Evolutionary conservation across 768 basidiomycete species (phyloP), one percentile per base, ranked within the genome.

Genomic region (Lyophyllum decastes): DNA sequence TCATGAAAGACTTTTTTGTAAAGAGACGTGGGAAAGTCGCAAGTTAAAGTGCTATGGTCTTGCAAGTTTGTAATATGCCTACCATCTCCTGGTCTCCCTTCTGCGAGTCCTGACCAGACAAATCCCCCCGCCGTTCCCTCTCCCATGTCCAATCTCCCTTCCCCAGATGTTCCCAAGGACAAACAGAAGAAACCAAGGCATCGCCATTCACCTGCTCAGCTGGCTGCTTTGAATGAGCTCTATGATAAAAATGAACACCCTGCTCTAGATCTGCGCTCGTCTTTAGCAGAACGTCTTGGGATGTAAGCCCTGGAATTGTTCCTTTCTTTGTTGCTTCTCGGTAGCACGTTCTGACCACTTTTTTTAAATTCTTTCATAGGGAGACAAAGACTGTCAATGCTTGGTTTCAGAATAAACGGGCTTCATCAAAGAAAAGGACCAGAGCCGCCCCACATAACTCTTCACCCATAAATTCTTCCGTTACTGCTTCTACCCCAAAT

Each of bases 331-430:
- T 51, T 49, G 53, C 49, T 45, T 51, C 17, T 26, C 44, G 30
- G 54, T 52, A 45, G 34, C 56, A 48, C 63, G 30, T 55, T 60
- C 52, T 35, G 50, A 47, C n/a, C n/a, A n/a, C 46, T 25, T 47
- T 17, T 17, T 57, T 61, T 52, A 60, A 54, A 52, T 35, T 30
- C 57, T 53, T 52, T 52, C 68, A 25, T 57, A 92, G 90, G 87
- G 88, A 91, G 70, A 86, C 84, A 71, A 92, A 92, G 80, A 90
- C 88, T 2, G 89, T 92, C 68, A 89, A 89, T 69, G 88, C 90
- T 14, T 92, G 89, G 87, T 92, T 92, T 73, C 90, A 92, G 75
- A 92, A 92, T 70, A 92, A 91, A 78, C 81, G 90, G 54, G 90
- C 90, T 6, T 90, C 89, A 12, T 85, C 83, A 64, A 92, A 90